phyloP scores from a whole-genome alignment of 306 rosid genomes.

The Canavalia ensiformis region DNA sequence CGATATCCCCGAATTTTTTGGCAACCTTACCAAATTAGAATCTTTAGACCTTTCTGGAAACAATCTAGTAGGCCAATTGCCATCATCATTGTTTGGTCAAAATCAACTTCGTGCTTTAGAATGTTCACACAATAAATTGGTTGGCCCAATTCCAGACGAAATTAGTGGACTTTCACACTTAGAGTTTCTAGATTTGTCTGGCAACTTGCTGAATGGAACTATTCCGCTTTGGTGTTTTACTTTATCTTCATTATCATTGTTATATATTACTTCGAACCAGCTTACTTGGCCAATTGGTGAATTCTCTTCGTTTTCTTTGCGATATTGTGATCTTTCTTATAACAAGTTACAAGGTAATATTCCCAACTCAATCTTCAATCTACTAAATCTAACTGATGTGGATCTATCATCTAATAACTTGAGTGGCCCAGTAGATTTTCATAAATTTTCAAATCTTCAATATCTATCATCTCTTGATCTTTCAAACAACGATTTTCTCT shows the following conservation, averaged over 20 bases:
- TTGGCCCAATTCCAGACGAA: constrained; percentile 24
- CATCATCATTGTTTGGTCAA: constrained; percentile 7
- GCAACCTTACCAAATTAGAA: not conserved
- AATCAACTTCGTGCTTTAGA: not conserved
- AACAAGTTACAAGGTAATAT: constrained; percentile 35
- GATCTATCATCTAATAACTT: constrained; percentile 20
- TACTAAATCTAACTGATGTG: not conserved
- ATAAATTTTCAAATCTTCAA: constrained; percentile 11
- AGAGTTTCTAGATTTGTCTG: not conserved
- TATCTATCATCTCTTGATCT: not conserved
- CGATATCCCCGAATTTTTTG: not conserved
- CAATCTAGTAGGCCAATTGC: constrained; percentile 32
- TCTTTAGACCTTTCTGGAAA: not conserved
- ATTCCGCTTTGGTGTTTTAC: constrained; percentile 19
- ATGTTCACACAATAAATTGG: not conserved
- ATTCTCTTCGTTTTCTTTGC: not conserved
- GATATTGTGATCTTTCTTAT: not conserved
- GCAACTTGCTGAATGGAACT: constrained; percentile 41
- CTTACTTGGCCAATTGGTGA: constrained; percentile 28
- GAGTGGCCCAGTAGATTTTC: constrained; percentile 15
- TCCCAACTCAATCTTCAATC: constrained; percentile 2
- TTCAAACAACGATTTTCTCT: not conserved
- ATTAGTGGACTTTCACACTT: not conserved
- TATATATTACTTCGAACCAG: too few relatives aligned
- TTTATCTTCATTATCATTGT: not conserved